Evolutionary conservation across 1,284 basidiomycete species (phyloP), one percentile per base, ranked within the genome.

Genomic region (Ganoderma lingzhi): DNA sequence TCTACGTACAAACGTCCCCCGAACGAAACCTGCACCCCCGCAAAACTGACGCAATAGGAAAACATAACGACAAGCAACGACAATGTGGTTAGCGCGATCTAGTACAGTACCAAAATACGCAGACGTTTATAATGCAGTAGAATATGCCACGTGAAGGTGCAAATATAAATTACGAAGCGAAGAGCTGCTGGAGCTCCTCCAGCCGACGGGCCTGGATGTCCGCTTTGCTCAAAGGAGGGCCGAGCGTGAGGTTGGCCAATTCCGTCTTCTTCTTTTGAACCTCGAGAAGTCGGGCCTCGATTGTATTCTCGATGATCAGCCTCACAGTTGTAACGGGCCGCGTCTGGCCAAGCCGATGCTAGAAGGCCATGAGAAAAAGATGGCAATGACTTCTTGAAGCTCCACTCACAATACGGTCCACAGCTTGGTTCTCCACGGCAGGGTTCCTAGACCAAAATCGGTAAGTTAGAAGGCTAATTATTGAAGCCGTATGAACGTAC

Each of bases 191-290:
- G 72, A 95, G 85, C 77, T 96, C 94, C 75, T 95, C 94, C 86
- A 96, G 85, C 72, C 94, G 91, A 67, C 94, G 90, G 74, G 93
- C 90, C 80, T 94, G 83, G 75, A 97, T 83, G 76, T 97, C 95
- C 53, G 93, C 88, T 78, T 96, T 95, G 82, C 87, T 94, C 81
- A 93, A 88, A 76, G 87, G 90, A 73, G 93, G 88, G 62, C 93
- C 93, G 66, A 97, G 85, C 0, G 95, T 96, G 88, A 97, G 90
- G 75, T 96, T 95, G 41, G 95, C 96, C 62, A 99, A 84, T 74
- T 93, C 94, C 3, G 93, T 95, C 85, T 99, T 99, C 84, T 97
- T 96, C 80, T 88, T 88, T 84, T 99, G 98, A 23, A 99, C 96
- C 80, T 95, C 90, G 56, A 96, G 85, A 72, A 97, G 85, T 64